phyloP scores from a whole-genome alignment of 2,329 filamentous ascomycete genomes.

The Botryotinia narcissicola region DNA sequence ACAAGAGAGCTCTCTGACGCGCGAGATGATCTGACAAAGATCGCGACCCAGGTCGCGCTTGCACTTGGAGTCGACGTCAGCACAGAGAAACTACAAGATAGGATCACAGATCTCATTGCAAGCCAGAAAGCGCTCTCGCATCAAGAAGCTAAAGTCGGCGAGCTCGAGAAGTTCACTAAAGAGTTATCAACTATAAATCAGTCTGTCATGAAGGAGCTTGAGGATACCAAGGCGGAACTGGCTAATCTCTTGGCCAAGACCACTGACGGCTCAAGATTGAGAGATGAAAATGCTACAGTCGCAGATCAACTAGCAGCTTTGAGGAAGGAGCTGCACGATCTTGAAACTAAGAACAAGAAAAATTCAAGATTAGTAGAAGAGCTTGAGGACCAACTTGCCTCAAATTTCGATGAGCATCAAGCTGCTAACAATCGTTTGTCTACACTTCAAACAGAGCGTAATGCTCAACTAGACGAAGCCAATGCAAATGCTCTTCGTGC shows the following conservation, averaged over 20 bases:
- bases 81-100: conserved; percentile 64
- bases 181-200: conserved; percentile 59
- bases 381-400: conserved; percentile 92
- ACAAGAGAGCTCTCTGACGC: conserved; percentile 63
- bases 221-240: conserved; percentile 56
- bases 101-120: conserved; percentile 55
- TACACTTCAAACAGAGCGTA: conserved; percentile 71
- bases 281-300: conserved; percentile 48
- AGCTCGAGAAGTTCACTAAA: conserved; percentile 54
- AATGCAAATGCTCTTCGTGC: conserved; percentile 61
- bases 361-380: conserved; percentile 90
- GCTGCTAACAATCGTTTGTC: conserved; percentile 81
- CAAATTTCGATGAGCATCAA: conserved; percentile 92
- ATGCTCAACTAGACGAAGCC: conserved; percentile 75
- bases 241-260: conserved; percentile 49
- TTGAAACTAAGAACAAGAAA: conserved; percentile 76
- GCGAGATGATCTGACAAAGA: conserved; percentile 63
- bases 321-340: conserved; percentile 62
- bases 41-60: conserved; percentile 61
- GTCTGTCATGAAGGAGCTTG: conserved; percentile 59
- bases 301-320: conserved; percentile 58
- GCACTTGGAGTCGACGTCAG: conserved; percentile 62
- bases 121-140: conserved; percentile 58
- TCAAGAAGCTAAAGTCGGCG: conserved; percentile 57
- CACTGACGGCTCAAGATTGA: conserved; percentile 47